Evolutionary conservation across 2,329 filamentous ascomycete genomes (phyloP).

Genomic region (Ceratocystis harringtonii): DNA sequence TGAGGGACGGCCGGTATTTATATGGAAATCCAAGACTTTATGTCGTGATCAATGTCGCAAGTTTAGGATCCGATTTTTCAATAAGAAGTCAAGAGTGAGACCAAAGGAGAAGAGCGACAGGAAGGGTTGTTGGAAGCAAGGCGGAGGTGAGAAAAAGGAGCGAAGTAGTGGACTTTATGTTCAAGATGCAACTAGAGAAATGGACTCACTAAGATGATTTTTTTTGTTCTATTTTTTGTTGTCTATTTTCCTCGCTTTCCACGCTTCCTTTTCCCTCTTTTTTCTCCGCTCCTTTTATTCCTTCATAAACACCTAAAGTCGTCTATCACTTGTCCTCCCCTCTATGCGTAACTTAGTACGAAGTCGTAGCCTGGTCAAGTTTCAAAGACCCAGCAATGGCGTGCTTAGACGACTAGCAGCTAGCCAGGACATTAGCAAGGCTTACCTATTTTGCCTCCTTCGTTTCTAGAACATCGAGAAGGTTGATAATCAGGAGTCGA

Average conservation of each 20-base stretch:
- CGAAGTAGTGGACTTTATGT: background rate
- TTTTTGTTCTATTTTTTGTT: background rate
- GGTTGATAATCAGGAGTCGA: background rate
- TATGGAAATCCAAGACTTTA: background rate
- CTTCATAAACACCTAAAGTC: background rate
- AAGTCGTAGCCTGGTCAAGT: background rate
- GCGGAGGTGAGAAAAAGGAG: background rate
- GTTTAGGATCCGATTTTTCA: background rate
- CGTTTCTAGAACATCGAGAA: background rate
- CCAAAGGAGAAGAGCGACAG: background rate
- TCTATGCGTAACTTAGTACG: background rate
- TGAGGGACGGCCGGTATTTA: background rate
- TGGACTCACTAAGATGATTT: background rate
- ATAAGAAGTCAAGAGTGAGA: background rate
- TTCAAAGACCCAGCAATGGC: background rate
- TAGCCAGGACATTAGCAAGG: no score
- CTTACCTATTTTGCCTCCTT: background rate
- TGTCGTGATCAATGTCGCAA: slow-evolving; percentile 15
- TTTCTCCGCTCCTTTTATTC: background rate
- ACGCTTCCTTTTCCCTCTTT: background rate
- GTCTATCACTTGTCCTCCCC: no score
- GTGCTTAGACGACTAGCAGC: background rate
- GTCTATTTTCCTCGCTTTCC: background rate
- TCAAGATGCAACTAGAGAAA: background rate
- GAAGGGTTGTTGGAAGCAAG: background rate